Percentiles rank a stretch among this genome's conserved stretches.
These are phyloP conservation scores for Tubosaeta brunneosetosa DNA, from an alignment of 768 basidiomycete genomes.

Conservation along the genomic window DNA sequence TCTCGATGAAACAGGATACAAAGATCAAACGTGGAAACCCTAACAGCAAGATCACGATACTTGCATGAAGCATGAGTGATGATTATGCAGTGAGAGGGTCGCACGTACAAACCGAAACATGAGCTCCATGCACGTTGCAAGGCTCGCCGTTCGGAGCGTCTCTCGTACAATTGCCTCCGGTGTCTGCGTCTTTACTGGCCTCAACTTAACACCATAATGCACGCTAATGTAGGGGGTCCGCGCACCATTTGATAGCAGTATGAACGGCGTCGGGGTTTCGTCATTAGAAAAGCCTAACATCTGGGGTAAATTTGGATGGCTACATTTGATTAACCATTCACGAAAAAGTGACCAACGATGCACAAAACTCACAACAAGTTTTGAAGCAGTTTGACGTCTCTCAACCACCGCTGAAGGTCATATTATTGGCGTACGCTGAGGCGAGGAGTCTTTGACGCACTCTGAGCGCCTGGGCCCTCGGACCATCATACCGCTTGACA, in stretches of 20 bases:
- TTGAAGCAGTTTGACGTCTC: conserved; percentile 47
- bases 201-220: not conserved
- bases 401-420: conserved; percentile 40
- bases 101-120: conserved; percentile 32
- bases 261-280: conserved; percentile 44
- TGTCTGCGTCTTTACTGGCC: conserved; percentile 38
- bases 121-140: conserved; percentile 35
- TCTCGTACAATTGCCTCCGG: conserved; percentile 39
- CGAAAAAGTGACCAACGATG: not conserved
- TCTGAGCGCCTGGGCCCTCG: conserved; percentile 28
- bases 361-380: conserved; percentile 40
- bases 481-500: conserved; percentile 43
- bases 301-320: conserved; percentile 52
- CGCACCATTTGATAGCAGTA: conserved; percentile 47
- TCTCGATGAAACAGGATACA: not conserved
- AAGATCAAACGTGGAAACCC: not conserved
- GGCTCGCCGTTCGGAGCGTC: conserved; percentile 31
- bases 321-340: conserved; percentile 8
- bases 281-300: conserved; percentile 48
- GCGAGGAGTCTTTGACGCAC: conserved; percentile 16
- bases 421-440: not conserved
- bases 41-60: conserved; percentile 41
- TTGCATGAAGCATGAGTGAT: conserved; percentile 13
- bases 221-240: not conserved
- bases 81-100: not conserved